Conservation (phyloP, 2,329 filamentous ascomycete genomes). For the Arthrobotrys sinensis region DNA sequence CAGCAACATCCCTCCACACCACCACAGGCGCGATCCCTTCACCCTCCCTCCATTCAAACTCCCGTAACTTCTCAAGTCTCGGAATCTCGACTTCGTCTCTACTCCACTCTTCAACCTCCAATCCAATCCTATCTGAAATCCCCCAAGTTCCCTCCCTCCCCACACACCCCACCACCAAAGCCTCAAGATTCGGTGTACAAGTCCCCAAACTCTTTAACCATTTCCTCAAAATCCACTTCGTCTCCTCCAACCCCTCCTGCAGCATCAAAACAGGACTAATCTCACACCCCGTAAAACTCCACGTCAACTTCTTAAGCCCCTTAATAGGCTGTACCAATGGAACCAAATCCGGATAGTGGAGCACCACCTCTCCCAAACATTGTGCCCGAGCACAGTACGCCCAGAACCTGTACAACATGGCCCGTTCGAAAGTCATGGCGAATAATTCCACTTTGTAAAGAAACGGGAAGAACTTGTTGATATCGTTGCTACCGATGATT, state of each 20-base stretch:
- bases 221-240: slow-evolving; percentile 36
- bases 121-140: slow-evolving; percentile 38
- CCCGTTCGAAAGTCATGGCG: slow-evolving; percentile 49
- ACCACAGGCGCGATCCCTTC: slow-evolving; percentile 11
- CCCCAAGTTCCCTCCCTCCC: slow-evolving; percentile 12
- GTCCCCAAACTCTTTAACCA: slow-evolving; percentile 43
- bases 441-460: slow-evolving; percentile 39
- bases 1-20: slow-evolving; percentile 7
- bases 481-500: slow-evolving; percentile 45
- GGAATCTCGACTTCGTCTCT: slow-evolving; percentile 5
- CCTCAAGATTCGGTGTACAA: slow-evolving; percentile 33
- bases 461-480: slow-evolving; percentile 38
- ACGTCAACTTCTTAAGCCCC: slow-evolving; percentile 45
- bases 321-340: slow-evolving; percentile 35
- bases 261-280: slow-evolving; percentile 10
- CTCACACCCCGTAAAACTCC: slow-evolving; percentile 37
- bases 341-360: slow-evolving; percentile 56
- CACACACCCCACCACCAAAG: slow-evolving; percentile 26
- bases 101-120: slow-evolving; percentile 3
- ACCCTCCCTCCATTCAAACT: slow-evolving; percentile 31
- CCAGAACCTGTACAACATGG: slow-evolving; percentile 41
- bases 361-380: slow-evolving; percentile 29
- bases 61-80: slow-evolving; percentile 34
- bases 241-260: slow-evolving; percentile 26
- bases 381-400: slow-evolving; percentile 41